phyloP scores from a whole-genome alignment of 164 flowering plant genomes.

The Nymphaea colorata region DNA sequence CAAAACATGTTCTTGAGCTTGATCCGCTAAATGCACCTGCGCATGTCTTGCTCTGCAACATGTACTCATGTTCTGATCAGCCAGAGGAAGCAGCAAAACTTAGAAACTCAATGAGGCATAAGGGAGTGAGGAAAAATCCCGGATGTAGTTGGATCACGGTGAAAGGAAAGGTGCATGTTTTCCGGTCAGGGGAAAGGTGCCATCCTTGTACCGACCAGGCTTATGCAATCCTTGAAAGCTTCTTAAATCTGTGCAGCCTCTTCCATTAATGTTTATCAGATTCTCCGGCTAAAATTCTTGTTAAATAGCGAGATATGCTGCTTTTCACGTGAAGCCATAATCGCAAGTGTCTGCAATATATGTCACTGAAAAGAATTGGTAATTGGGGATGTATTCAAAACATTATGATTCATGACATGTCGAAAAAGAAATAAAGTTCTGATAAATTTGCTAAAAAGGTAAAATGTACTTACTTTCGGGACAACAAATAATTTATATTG shows the following conservation, averaged over 20 bases:
- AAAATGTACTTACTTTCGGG: no score
- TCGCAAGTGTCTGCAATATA: no score
- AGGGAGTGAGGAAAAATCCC: conserved; percentile 42
- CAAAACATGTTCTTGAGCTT: conserved; percentile 26
- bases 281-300: background rate
- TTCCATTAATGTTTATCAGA: background rate
- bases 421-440: no score
- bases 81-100: conserved; percentile 23
- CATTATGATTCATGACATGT: no score
- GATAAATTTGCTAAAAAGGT: no score
- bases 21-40: conserved; percentile 47
- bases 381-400: no score
- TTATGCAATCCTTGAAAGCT: conserved; percentile 5
- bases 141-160: conserved; percentile 55
- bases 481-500: no score
- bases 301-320: background rate
- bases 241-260: background rate
- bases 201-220: conserved; percentile 15
- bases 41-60: conserved; percentile 36
- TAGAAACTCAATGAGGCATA: conserved; percentile 41
- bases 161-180: conserved; percentile 23
- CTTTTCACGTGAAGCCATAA: background rate
- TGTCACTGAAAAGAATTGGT: no score
- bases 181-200: conserved; percentile 37
- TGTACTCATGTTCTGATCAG: conserved; percentile 27